Evolutionary conservation across 768 basidiomycete genomes (phyloP).

Genomic region (Termitomyces sp.): DNA sequence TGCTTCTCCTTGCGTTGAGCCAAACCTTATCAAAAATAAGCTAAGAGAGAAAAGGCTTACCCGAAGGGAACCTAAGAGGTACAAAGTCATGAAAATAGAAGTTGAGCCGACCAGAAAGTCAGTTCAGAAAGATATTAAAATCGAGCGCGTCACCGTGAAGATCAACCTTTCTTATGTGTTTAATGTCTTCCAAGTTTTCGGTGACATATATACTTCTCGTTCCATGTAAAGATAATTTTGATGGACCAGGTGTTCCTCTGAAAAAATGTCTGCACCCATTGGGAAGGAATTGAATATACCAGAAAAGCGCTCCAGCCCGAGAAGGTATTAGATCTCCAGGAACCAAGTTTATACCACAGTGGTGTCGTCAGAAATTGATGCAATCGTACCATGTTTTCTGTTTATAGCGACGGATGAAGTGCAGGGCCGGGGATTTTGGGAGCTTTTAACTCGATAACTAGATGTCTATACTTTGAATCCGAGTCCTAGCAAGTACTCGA

Average conservation of each 20-base stretch:
- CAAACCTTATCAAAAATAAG: conserved; percentile 47
- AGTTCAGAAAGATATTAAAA: background rate
- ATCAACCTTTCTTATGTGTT: conserved; percentile 38
- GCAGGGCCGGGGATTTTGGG: too few relatives aligned
- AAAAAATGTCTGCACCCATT: background rate
- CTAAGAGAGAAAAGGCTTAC: conserved; percentile 40
- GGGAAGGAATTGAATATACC: too few relatives aligned
- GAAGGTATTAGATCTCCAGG: background rate
- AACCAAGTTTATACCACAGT: conserved; percentile 5
- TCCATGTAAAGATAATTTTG: too few relatives aligned
- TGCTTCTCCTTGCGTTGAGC: background rate
- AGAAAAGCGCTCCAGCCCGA: background rate
- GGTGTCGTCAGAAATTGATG: conserved; percentile 13
- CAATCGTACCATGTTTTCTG: conserved; percentile 18
- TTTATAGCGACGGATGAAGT: too few relatives aligned
- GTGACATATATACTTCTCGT: too few relatives aligned
- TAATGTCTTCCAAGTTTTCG: conserved; percentile 30
- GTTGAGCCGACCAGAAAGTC: conserved; percentile 24
- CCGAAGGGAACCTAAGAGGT: conserved; percentile 41
- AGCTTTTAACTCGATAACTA: too few relatives aligned
- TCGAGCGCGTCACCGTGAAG: conserved; percentile 19
- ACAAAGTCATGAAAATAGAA: conserved; percentile 38
- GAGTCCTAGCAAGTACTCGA: too few relatives aligned
- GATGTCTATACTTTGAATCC: too few relatives aligned
- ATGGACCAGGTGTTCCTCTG: conserved; percentile 5